Evolutionary conservation across 176 grass and related monocot genomes (phyloP), one percentile per base, ranked within the genome.

Genomic region (Coix lacrymajobi): DNA sequence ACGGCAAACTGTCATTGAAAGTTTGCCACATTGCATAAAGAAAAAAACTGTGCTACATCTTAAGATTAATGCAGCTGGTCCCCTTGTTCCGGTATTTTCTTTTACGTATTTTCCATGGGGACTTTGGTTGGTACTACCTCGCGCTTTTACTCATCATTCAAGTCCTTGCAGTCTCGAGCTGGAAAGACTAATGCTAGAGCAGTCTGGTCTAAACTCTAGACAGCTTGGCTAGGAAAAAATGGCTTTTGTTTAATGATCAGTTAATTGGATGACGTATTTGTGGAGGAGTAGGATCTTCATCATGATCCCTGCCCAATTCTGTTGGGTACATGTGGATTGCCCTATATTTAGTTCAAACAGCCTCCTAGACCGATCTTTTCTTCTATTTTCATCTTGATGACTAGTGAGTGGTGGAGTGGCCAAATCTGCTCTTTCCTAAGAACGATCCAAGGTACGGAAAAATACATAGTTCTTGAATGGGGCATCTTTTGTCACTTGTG

Each of bases 51-150:
- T 85, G 71, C 26, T 11, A 10, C 40, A 20, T 85, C 61, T 80
- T 49, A 45, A 45, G 19, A 73, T 77, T 56, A 65, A 82, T 34
- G 32, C 52, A 41, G 28, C 61, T 77, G 77, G 41, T 71, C 69
- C 72, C 58, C 63, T 65, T 38, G 44, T 82, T 76, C 77, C 62
- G 26, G 26, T 81, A 4, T 29, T 48, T 43, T 73, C 56, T 62
- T 73, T 48, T 13, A 31, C 15, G 26, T 30, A 30, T 11, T 73
- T 73, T 49, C 48, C 10, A 31, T 54, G 72, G 26, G 34, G 43
- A 13, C 82, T 79, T 79, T 67, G 30, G 31, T 83, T 90, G 77
- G 69, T 34, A 57, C 52, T 57, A 81, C 70, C 45, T 71, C 26
- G 11, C 26, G 26, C 67, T 73, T 83, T 86, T 67, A 44, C 37